These are phyloP conservation scores for Fusarium camptoceras DNA, from an alignment of 2,329 filamentous ascomycete genomes.

Conservation along the genomic window DNA sequence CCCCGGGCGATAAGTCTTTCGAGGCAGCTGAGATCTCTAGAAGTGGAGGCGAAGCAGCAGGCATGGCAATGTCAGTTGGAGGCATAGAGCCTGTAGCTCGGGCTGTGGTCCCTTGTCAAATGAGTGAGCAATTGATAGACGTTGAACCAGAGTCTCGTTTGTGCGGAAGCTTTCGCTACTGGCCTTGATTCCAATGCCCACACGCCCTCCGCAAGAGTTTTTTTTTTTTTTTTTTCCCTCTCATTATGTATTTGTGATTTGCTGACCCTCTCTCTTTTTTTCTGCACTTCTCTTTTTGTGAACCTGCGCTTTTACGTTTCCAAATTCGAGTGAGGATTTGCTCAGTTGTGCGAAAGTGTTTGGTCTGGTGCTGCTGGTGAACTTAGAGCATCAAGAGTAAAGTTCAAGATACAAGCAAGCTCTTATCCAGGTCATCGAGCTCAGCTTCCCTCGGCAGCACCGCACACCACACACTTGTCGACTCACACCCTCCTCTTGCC, in stretches of 20 bases:
- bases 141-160: slow-evolving; percentile 35
- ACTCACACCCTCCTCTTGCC: slow-evolving; percentile 43
- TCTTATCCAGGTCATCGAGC: slow-evolving; percentile 31
- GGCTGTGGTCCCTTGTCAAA: slow-evolving; percentile 39
- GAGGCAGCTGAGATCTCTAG: slow-evolving; percentile 45
- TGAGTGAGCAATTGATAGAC: slow-evolving; percentile 24
- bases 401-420: slow-evolving; percentile 28
- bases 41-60: slow-evolving; percentile 37
- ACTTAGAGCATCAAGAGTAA: slow-evolving; percentile 9
- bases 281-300: slow-evolving; percentile 15
- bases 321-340: not conserved
- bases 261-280: slow-evolving; percentile 17
- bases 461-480: slow-evolving; percentile 40
- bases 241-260: slow-evolving; percentile 5
- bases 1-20: slow-evolving; percentile 44
- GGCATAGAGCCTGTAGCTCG: slow-evolving; percentile 31
- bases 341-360: slow-evolving; percentile 13
- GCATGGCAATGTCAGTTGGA: slow-evolving; percentile 31
- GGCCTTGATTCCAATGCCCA: slow-evolving; percentile 37
- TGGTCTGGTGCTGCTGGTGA: slow-evolving; percentile 21
- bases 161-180: slow-evolving; percentile 41
- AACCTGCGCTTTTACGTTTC: slow-evolving; percentile 6
- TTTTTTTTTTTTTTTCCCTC: slow-evolving; percentile 6
- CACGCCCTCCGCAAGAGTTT: slow-evolving; percentile 43
- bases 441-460: slow-evolving; percentile 41